phyloP scores from a whole-genome alignment of 2,329 filamentous ascomycete species.

The Alternaria longipes region DNA sequence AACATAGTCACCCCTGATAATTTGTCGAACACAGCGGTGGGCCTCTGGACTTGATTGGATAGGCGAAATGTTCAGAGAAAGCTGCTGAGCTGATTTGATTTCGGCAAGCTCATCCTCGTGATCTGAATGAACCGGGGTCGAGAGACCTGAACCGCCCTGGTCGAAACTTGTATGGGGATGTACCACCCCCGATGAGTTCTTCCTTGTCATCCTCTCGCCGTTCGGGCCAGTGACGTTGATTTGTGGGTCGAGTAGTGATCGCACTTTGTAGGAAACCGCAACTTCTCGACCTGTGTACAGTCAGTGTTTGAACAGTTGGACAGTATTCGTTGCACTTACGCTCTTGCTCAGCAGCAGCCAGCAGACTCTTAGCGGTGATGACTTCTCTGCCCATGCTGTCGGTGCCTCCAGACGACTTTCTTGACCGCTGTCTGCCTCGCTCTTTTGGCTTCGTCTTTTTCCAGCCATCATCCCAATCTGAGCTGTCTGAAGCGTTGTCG shows the following conservation, averaged over 20 bases:
- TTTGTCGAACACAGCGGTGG: slow-evolving; percentile 85
- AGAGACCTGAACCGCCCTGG: slow-evolving; percentile 65
- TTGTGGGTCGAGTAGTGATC: slow-evolving; percentile 72
- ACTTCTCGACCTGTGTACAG: slow-evolving; percentile 57
- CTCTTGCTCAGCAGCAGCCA: slow-evolving; percentile 81
- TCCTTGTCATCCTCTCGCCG: slow-evolving; percentile 63
- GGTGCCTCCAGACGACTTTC: slow-evolving; percentile 46
- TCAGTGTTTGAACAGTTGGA: slow-evolving; percentile 17
- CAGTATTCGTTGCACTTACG: slow-evolving; percentile 60
- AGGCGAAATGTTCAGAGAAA: slow-evolving; percentile 81
- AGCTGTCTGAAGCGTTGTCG: slow-evolving; percentile 67
- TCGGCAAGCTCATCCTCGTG: slow-evolving; percentile 85
- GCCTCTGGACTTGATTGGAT: slow-evolving; percentile 78
- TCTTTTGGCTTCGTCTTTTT: slow-evolving; percentile 42
- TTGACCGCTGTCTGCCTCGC: slow-evolving; percentile 52
- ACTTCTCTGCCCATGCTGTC: slow-evolving; percentile 47
- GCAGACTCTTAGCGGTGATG: slow-evolving; percentile 65
- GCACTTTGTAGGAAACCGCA: slow-evolving; percentile 65
- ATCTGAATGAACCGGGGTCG: slow-evolving; percentile 79
- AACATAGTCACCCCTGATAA: slow-evolving; percentile 86
- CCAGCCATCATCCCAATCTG: slow-evolving; percentile 71
- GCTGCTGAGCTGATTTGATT: slow-evolving; percentile 85
- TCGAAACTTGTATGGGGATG: slow-evolving; percentile 90
- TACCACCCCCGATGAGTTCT: slow-evolving; percentile 64
- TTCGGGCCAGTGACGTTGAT: slow-evolving; percentile 71